A percentile compares a stretch with the other conserved stretches of the same genome.
Conservation (phyloP, 306 rosid genomes). For the Lathyrus oleraceus region DNA sequence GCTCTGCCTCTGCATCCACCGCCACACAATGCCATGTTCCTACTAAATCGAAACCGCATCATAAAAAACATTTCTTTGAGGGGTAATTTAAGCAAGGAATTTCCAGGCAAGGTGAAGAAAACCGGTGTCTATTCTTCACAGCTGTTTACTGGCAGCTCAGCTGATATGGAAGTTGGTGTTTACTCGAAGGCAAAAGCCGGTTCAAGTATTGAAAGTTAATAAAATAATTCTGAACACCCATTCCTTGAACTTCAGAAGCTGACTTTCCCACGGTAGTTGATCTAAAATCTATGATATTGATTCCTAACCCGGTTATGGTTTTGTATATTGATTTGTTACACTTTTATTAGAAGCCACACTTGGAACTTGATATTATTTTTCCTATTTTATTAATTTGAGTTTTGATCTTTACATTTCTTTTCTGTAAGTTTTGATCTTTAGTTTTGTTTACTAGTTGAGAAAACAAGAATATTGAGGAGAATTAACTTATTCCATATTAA, state of each 20-base stretch:
- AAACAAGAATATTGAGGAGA: slow-evolving; percentile 10
- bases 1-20: slow-evolving; percentile 56
- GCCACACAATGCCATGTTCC: slow-evolving; percentile 54
- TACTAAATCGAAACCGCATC: slow-evolving; percentile 63
- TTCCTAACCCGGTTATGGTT: slow-evolving; percentile 28
- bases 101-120: slow-evolving; percentile 66
- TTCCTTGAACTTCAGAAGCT: slow-evolving; percentile 31
- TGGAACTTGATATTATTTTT: slow-evolving; percentile 12
- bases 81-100: slow-evolving; percentile 59
- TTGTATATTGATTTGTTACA: slow-evolving; percentile 40
- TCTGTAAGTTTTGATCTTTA: not conserved
- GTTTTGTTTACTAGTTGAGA: slow-evolving; percentile 1
- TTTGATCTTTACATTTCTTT: not conserved
- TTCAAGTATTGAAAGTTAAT: slow-evolving; percentile 50
- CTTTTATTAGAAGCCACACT: slow-evolving; percentile 24
- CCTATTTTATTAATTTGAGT: slow-evolving; percentile 10
- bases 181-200: slow-evolving; percentile 57
- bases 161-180: slow-evolving; percentile 54
- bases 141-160: slow-evolving; percentile 50
- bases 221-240: slow-evolving; percentile 27
- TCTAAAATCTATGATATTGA: slow-evolving; percentile 33
- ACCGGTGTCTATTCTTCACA: slow-evolving; percentile 52
- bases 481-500: not conserved
- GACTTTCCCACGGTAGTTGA: slow-evolving; percentile 29
- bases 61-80: slow-evolving; percentile 67